Conservation (phyloP, 495 filamentous ascomycete species). For the Neurospora africana region DNA sequence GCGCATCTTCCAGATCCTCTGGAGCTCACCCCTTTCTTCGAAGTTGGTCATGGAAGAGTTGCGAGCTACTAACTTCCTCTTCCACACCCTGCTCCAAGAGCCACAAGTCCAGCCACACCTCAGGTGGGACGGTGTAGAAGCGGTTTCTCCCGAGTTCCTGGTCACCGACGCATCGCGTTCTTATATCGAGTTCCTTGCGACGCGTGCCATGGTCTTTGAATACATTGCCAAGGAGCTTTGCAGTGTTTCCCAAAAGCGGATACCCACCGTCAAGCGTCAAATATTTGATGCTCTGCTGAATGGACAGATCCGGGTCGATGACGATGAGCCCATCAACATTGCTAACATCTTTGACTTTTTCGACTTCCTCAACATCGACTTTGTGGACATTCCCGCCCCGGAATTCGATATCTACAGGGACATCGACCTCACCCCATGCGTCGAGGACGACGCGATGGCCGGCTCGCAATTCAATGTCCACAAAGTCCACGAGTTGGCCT, state of each 20-base stretch:
- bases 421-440: conserved; percentile 51
- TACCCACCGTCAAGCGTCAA: conserved; percentile 64
- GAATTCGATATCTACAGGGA: conserved; percentile 45
- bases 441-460: conserved; percentile 38
- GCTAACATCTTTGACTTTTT: conserved; percentile 83
- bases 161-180: conserved; percentile 49
- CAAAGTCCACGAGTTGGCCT: conserved; percentile 53
- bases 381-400: conserved; percentile 37
- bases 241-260: conserved; percentile 54
- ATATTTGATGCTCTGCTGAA: conserved; percentile 70
- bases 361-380: conserved; percentile 73
- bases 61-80: conserved; percentile 61
- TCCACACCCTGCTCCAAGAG: conserved; percentile 56
- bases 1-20: conserved; percentile 68
- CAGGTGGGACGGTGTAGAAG: conserved; percentile 55
- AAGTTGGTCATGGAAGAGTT: conserved; percentile 65
- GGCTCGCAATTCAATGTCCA: conserved; percentile 45
- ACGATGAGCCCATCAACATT: conserved; percentile 50
- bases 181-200: conserved; percentile 61
- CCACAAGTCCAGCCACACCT: conserved; percentile 50
- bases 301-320: conserved; percentile 56
- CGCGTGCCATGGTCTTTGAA: conserved; percentile 64
- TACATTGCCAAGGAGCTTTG: conserved; percentile 80
- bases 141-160: conserved; percentile 48
- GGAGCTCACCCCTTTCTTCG: conserved; percentile 74